Evolutionary conservation across 148 eudicot genomes (phyloP).

Genomic region (Beta vulgaris): DNA sequence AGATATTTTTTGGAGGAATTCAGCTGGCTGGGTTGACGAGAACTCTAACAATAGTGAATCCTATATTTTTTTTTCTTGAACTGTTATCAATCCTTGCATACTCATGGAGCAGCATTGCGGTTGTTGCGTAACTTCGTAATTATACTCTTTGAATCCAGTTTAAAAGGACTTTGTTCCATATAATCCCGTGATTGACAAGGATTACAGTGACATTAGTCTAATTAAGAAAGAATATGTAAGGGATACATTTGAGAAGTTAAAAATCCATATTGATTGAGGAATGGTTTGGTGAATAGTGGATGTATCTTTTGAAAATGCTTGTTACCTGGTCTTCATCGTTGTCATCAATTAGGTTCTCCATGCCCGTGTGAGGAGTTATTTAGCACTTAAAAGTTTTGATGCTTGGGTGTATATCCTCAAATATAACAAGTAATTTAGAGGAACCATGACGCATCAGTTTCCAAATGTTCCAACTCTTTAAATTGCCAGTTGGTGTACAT

Average conservation of each 20-base stretch:
- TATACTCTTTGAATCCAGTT: background rate
- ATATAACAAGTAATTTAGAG: background rate
- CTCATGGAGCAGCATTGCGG: background rate
- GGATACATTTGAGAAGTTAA: background rate
- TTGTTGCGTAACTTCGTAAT: background rate
- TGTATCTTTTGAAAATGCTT: background rate
- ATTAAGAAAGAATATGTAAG: no score
- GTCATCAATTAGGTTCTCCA: background rate
- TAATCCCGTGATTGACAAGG: no score
- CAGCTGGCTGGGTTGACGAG: background rate
- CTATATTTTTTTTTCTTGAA: background rate
- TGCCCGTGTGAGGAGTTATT: background rate
- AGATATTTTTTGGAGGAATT: background rate
- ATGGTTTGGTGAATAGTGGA: no score
- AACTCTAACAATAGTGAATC: background rate
- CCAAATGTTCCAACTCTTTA: no score
- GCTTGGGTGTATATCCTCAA: background rate
- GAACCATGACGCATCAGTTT: no score
- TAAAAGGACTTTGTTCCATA: background rate
- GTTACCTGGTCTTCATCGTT: background rate
- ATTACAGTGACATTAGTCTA: no score
- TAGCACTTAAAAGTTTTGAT: background rate
- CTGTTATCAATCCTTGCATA: background rate
- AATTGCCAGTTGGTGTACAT: no score
- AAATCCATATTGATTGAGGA: background rate